phyloP scores from a whole-genome alignment of 2,329 filamentous ascomycete species.

The Lachnellula suecica region DNA sequence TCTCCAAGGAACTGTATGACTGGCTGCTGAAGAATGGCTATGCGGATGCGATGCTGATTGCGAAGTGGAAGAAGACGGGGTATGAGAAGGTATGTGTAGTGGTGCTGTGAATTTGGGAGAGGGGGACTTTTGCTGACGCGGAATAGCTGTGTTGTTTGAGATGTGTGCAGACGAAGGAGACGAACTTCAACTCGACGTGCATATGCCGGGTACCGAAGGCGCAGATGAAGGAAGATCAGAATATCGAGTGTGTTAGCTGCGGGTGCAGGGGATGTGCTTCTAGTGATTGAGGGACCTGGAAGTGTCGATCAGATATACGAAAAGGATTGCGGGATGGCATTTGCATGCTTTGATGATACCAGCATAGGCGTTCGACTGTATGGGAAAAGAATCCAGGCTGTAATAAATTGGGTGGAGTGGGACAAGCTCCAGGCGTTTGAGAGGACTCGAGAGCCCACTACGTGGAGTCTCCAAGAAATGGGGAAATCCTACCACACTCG shows the following conservation, averaged over 20 bases:
- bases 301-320: background rate
- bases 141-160: slow-evolving; percentile 83
- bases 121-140: slow-evolving; percentile 10
- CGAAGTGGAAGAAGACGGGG: slow-evolving; percentile 99
- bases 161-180: slow-evolving; percentile 99
- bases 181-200: slow-evolving; percentile 96
- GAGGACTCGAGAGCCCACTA: too few species aligned
- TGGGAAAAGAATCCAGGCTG: background rate
- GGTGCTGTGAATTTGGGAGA: too few species aligned
- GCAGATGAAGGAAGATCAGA: slow-evolving; percentile 85
- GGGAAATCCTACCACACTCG: too few species aligned
- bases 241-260: slow-evolving; percentile 91
- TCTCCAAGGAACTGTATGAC: slow-evolving; percentile 88
- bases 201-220: slow-evolving; percentile 93
- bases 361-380: slow-evolving; percentile 8
- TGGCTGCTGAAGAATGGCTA: slow-evolving; percentile 97
- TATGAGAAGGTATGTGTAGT: slow-evolving; percentile 89
- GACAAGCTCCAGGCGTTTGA: background rate
- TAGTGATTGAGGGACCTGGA: slow-evolving; percentile 57
- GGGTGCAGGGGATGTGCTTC: slow-evolving; percentile 90
- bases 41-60: slow-evolving; percentile 91
- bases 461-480: too few species aligned
- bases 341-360: slow-evolving; percentile 23
- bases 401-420: too few species aligned
- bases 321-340: background rate